Conservation (phyloP, 2,329 filamentous ascomycete genomes). For the Gliomastix tumulicola region DNA sequence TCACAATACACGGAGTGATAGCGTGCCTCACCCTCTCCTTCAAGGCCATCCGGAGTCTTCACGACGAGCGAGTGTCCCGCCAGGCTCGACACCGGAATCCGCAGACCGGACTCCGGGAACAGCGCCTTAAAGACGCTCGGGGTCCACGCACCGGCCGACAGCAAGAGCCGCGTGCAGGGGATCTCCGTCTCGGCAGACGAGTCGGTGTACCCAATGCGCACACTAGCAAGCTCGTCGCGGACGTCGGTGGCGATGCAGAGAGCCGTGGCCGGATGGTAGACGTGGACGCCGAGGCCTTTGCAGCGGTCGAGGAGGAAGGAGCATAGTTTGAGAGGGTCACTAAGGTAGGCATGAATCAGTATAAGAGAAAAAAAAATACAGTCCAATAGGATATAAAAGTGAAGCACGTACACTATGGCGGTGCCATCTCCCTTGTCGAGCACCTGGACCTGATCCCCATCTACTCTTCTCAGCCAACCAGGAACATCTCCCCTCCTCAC, state of each 20-base stretch:
- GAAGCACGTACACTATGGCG: slow-evolving; percentile 60
- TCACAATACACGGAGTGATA: slow-evolving; percentile 63
- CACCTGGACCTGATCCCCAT: slow-evolving; percentile 50
- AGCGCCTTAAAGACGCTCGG: slow-evolving; percentile 55
- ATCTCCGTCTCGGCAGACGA: slow-evolving; percentile 41
- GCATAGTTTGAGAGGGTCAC: slow-evolving; percentile 61
- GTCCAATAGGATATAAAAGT: too few species aligned
- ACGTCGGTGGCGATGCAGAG: slow-evolving; percentile 43
- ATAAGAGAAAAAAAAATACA: too few species aligned
- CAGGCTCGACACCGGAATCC: slow-evolving; percentile 45
- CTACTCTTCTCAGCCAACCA: slow-evolving; percentile 24
- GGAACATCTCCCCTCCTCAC: slow-evolving; percentile 22
- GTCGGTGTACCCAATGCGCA: slow-evolving; percentile 39
- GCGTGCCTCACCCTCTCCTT: too few species aligned
- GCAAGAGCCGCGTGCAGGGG: slow-evolving; percentile 57
- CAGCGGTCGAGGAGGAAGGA: slow-evolving; percentile 56
- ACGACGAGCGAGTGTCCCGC: slow-evolving; percentile 69
- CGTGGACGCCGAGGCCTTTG: slow-evolving; percentile 50
- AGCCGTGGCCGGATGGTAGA: slow-evolving; percentile 59
- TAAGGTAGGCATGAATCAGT: too few species aligned
- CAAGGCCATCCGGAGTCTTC: slow-evolving; percentile 39
- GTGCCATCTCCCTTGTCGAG: slow-evolving; percentile 55
- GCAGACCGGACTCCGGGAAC: slow-evolving; percentile 47
- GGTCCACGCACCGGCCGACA: slow-evolving; percentile 68
- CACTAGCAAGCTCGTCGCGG: slow-evolving; percentile 39